These are phyloP conservation scores for Cunninghamia lanceolata DNA, from an alignment of 75 land plant species.

Conservation along the genomic window DNA sequence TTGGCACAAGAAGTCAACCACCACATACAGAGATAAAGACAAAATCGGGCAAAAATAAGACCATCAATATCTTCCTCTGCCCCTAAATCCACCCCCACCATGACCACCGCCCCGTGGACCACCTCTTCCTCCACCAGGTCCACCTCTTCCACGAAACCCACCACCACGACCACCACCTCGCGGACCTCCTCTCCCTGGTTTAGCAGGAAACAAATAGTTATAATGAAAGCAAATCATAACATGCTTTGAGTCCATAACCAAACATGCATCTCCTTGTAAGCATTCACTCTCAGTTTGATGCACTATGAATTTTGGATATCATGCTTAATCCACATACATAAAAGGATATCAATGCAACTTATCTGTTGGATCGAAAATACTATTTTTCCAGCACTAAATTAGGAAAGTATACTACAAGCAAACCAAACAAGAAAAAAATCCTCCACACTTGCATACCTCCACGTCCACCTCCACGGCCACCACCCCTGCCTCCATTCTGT, in stretches of 20 bases:
- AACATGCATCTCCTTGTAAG: not conserved
- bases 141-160: constrained; percentile 64
- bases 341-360: not conserved
- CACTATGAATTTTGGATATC: not conserved
- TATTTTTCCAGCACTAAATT: not conserved
- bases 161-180: constrained; percentile 53
- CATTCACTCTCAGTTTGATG: not conserved
- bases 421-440: not conserved
- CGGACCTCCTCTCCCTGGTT: constrained; percentile 37
- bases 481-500: constrained; percentile 54
- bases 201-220: not conserved
- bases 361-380: not conserved
- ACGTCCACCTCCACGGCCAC: constrained; percentile 67
- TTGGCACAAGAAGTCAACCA: not conserved
- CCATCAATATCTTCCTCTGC: constrained; percentile 43
- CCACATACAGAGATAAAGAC: not conserved
- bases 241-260: not conserved
- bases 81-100: constrained; percentile 60
- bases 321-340: not conserved
- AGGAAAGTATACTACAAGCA: not conserved
- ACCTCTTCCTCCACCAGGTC: constrained; percentile 53
- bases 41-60: not conserved
- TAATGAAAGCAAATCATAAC: not conserved
- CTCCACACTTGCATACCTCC: constrained; percentile 15
- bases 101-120: constrained; percentile 51